Evolutionary conservation across 208 protist genomes (phyloP).

Genomic region (Paratrypanosoma confusum): DNA sequence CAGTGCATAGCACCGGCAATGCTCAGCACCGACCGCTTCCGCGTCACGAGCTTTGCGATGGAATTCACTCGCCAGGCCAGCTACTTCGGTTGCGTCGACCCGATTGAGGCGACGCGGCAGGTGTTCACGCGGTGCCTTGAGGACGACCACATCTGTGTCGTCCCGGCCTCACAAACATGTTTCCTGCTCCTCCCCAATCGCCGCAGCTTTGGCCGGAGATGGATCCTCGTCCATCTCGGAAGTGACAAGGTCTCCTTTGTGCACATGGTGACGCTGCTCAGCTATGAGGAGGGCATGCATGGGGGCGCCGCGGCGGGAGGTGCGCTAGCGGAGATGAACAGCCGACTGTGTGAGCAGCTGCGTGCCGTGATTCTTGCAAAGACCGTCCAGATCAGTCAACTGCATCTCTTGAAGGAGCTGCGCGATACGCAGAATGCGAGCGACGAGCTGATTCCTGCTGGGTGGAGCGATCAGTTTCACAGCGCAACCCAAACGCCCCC

Average conservation of each 20-base stretch:
- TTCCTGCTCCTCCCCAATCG: conserved; percentile 46
- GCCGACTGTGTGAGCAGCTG: conserved; percentile 21
- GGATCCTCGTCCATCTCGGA: conserved; percentile 45
- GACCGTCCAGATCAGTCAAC: conserved; percentile 61
- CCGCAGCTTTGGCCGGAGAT: conserved; percentile 29
- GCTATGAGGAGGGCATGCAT: conserved; percentile 21
- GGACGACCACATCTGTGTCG: conserved; percentile 70
- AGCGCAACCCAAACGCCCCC: too few relatives aligned
- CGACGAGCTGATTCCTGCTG: conserved; percentile 54
- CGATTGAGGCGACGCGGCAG: conserved; percentile 30
- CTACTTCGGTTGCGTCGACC: conserved; percentile 33
- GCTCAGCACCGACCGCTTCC: conserved; percentile 35
- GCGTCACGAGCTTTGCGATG: conserved; percentile 34
- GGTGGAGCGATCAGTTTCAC: conserved; percentile 77
- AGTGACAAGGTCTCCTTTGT: not conserved
- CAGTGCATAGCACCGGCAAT: conserved; percentile 51
- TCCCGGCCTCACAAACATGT: conserved; percentile 20
- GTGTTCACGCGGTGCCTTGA: conserved; percentile 59
- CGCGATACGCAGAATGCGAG: conserved; percentile 72
- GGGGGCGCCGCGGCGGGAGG: not conserved
- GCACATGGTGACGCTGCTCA: conserved; percentile 14
- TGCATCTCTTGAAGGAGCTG: conserved; percentile 76
- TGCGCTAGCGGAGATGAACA: conserved; percentile 1
- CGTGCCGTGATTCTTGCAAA: conserved; percentile 45
- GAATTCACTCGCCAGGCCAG: conserved; percentile 66